Evolutionary conservation across 371 early-diverging fungal genomes (phyloP).

Genomic region (Mortierella sp.): DNA sequence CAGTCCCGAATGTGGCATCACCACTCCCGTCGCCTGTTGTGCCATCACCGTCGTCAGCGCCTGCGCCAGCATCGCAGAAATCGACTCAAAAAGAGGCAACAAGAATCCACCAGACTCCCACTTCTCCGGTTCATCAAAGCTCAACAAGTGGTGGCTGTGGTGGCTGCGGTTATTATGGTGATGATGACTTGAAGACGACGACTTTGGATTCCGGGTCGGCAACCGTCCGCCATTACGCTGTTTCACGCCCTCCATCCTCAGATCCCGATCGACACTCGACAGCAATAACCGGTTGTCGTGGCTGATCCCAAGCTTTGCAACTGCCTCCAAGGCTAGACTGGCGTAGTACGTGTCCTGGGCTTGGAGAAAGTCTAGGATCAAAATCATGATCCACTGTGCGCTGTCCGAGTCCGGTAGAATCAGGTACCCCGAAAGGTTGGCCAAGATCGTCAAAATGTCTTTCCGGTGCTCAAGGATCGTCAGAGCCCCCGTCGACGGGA

Average conservation of each 20-base stretch:
- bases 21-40: slow-evolving; percentile 14
- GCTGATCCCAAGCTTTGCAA: slow-evolving; percentile 70
- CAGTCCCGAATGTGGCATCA: slow-evolving; percentile 54
- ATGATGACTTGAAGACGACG: slow-evolving; percentile 6
- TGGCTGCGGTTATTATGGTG: neutral
- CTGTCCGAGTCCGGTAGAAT: slow-evolving; percentile 55
- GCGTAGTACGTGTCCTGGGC: slow-evolving; percentile 73
- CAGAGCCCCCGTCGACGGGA: slow-evolving; percentile 44
- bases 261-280: slow-evolving; percentile 53
- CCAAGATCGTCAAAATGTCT: slow-evolving; percentile 65
- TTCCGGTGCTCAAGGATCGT: slow-evolving; percentile 72
- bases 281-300: slow-evolving; percentile 68
- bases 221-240: slow-evolving; percentile 20
- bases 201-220: slow-evolving; percentile 20
- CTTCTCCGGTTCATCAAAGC: slow-evolving; percentile 58
- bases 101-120: slow-evolving; percentile 58
- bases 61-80: slow-evolving; percentile 63
- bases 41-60: slow-evolving; percentile 53
- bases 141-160: slow-evolving; percentile 18
- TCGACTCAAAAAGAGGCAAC: slow-evolving; percentile 59
- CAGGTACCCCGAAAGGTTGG: slow-evolving; percentile 65
- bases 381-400: slow-evolving; percentile 60
- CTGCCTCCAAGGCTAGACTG: slow-evolving; percentile 67
- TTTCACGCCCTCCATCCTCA: slow-evolving; percentile 24
- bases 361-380: slow-evolving; percentile 68